phyloP scores from a whole-genome alignment of 345 rosid genomes.

The Sisymbrium altissimum region DNA sequence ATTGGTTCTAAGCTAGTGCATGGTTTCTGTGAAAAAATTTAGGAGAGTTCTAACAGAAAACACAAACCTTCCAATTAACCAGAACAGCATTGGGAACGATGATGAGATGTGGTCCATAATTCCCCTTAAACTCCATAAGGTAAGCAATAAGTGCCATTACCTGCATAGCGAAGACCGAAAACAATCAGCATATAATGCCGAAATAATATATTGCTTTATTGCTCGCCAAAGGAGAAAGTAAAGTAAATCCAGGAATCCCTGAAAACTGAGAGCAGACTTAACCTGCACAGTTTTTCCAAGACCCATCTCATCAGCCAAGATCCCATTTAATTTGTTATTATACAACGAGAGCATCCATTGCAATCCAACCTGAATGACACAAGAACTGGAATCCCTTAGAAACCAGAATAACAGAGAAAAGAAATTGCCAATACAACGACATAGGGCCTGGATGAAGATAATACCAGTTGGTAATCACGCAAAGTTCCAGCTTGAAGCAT shows the following conservation, averaged over 20 bases:
- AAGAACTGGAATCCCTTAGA: slow-evolving; percentile 15
- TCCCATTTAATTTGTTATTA: slow-evolving; percentile 97
- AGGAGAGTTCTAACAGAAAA: slow-evolving; percentile 3
- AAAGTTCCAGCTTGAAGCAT: slow-evolving; percentile 92
- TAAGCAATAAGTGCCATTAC: slow-evolving; percentile 99
- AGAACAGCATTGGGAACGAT: slow-evolving; percentile 98
- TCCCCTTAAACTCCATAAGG: slow-evolving; percentile 99
- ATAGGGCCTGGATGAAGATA: slow-evolving; percentile 29
- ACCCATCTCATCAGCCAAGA: slow-evolving; percentile 99
- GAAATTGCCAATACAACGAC: neutral
- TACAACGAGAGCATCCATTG: slow-evolving; percentile 99
- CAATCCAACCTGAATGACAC: slow-evolving; percentile 76
- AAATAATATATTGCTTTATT: slow-evolving; percentile 14
- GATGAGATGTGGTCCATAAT: slow-evolving; percentile 99
- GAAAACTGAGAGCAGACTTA: slow-evolving; percentile 18
- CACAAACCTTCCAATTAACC: slow-evolving; percentile 98
- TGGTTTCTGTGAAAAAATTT: neutral
- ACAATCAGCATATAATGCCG: slow-evolving; percentile 19
- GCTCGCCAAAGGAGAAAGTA: slow-evolving; percentile 2
- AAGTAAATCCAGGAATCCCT: slow-evolving; percentile 8
- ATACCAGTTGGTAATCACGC: slow-evolving; percentile 98
- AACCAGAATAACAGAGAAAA: neutral
- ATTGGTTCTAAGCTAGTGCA: slow-evolving; percentile 13
- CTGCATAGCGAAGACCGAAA: slow-evolving; percentile 41
- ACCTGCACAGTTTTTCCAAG: slow-evolving; percentile 99